Base-by-base conservation (phyloP, 176 grass and related monocot genomes). In the Guadua angustifolia region DNA sequence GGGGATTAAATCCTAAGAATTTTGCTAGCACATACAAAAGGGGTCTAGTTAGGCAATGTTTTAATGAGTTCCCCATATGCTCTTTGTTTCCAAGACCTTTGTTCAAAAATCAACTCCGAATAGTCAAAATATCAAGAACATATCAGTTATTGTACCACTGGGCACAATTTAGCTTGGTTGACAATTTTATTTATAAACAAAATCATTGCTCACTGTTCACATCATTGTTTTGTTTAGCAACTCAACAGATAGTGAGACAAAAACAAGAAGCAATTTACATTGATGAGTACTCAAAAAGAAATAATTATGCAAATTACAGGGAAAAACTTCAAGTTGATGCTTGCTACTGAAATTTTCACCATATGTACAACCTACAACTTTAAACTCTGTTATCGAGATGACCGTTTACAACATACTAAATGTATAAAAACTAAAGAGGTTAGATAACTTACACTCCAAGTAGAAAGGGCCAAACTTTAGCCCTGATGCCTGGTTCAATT, bases 401-500 rank as follows among this genome's bases (percentile, higher is more conserved):
- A 73, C 9, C 40, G 32, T 33, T 21, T 29, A 21, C 25, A 36
- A 58, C 17, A 26, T 73, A 90, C 11, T 69, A 68, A 82, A 86
- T 42, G 52, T 59, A 76, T 74, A 77, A 79, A 38, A 79, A 38
- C 29, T 63, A 76, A 68, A 83, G 16, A 76, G 22, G 36, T 26
- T 5, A 43, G 49, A 15, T 64, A 88, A 67, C 91, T 95, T 90
- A 98, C 95, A 98, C 92, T 84, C 92, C 93, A 79, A 98, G 95
- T 44, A 98, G 89, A 86, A 95, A 98, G 17, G 95, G 92, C 92
- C 95, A 98, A 90, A 98, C 95, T 91, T 93, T 73, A 88, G 86
- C 89, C 80, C 95, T 90, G 72, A 95, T 93, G 80, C 72, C 79
- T 16, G 92, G 93, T 74, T 98, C 92, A 69, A 95, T 78, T 90